These are phyloP conservation scores for Fusarium sp. DNA, from an alignment of 2,329 filamentous ascomycete species.

Conservation along the genomic window DNA sequence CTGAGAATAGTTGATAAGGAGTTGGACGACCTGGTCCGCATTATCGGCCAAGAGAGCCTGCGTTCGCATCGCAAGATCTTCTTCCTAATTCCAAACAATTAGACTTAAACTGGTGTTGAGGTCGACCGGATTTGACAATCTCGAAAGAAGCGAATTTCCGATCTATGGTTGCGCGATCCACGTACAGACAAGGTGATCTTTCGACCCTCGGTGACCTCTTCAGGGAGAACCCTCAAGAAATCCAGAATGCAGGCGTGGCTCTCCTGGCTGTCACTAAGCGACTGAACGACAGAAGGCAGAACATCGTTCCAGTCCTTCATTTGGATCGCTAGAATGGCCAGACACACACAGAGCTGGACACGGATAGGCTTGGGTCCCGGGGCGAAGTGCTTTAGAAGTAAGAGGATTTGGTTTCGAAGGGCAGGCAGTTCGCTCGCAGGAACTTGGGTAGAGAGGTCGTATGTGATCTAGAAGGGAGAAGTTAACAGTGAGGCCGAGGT, in stretches of 20 bases:
- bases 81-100: constrained; percentile 76
- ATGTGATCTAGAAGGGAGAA: constrained; percentile 79
- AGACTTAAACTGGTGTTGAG: constrained; percentile 48
- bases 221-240: constrained; percentile 94
- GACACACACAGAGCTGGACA: constrained; percentile 91
- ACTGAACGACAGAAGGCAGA: constrained; percentile 78
- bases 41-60: constrained; percentile 91
- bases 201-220: constrained; percentile 98
- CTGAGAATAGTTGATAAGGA: constrained; percentile 89
- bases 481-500: neutral
- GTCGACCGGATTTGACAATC: constrained; percentile 48
- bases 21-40: constrained; percentile 82
- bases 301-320: constrained; percentile 97
- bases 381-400: constrained; percentile 81
- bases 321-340: constrained; percentile 94
- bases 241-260: constrained; percentile 90
- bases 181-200: constrained; percentile 99
- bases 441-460: constrained; percentile 87
- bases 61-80: constrained; percentile 87
- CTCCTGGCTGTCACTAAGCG: constrained; percentile 77
- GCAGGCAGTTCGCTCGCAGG: constrained; percentile 76
- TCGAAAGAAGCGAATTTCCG: constrained; percentile 45
- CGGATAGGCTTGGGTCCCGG: constrained; percentile 84
- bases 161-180: constrained; percentile 68
- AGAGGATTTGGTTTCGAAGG: constrained; percentile 84